phyloP scores from a whole-genome alignment of 2,329 filamentous ascomycete species.

The Penicillium vulpinum region DNA sequence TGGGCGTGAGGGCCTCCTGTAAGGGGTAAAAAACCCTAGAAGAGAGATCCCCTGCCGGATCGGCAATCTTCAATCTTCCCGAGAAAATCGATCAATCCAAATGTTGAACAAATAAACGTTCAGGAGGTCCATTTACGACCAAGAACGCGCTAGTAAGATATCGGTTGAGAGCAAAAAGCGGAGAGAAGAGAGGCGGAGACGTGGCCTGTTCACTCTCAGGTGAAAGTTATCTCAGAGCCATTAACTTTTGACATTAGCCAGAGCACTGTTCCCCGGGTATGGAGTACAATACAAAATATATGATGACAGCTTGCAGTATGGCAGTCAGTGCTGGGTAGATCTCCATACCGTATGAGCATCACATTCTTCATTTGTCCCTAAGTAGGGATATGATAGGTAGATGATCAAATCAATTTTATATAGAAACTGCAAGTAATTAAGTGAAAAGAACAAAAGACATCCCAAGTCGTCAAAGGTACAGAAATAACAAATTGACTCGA shows the following conservation, averaged over 20 bases:
- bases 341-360: background rate
- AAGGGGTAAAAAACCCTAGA: constrained; percentile 16
- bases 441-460: background rate
- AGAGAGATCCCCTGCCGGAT: constrained; percentile 19
- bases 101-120: background rate
- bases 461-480: background rate
- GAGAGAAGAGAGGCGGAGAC: constrained; percentile 21
- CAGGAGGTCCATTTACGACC: constrained; percentile 2
- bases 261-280: background rate
- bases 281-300: background rate
- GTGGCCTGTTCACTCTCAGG: constrained; percentile 26
- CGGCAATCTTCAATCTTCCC: constrained; percentile 14
- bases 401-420: background rate
- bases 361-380: background rate
- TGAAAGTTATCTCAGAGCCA: background rate
- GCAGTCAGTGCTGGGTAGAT: background rate
- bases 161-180: background rate
- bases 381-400: background rate
- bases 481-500: background rate
- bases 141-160: constrained; percentile 12
- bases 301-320: background rate
- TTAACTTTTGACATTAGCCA: background rate
- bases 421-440: background rate
- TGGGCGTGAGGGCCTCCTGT: constrained; percentile 13
- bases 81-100: background rate